Evolutionary conservation across 2,329 filamentous ascomycete genomes (phyloP).

Genomic region (Mycosphaerella sp.): DNA sequence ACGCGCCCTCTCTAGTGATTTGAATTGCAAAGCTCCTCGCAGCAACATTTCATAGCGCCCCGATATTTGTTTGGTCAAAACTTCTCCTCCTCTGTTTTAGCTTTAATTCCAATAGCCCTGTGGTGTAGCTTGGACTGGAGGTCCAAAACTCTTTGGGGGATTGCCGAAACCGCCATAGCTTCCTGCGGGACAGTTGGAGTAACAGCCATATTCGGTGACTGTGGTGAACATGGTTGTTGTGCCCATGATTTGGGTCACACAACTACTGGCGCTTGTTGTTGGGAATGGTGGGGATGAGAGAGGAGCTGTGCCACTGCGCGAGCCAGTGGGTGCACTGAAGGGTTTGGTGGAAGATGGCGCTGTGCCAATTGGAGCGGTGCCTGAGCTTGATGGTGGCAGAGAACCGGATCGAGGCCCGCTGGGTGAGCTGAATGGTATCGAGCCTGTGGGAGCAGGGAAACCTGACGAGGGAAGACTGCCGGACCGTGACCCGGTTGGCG

Average conservation of each 20-base stretch:
- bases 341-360: slow-evolving; percentile 5
- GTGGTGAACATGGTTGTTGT: slow-evolving; percentile 25
- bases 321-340: not conserved
- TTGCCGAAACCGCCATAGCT: slow-evolving; percentile 10
- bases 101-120: not conserved
- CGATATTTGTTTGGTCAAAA: too few species aligned
- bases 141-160: slow-evolving; percentile 14
- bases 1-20: not conserved
- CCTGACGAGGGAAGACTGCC: slow-evolving; percentile 7
- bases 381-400: slow-evolving; percentile 4
- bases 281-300: slow-evolving; percentile 17
- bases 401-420: slow-evolving; percentile 11
- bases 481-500: slow-evolving; percentile 3
- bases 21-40: too few species aligned
- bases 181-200: slow-evolving; percentile 17
- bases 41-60: too few species aligned
- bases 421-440: slow-evolving; percentile 11
- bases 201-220: slow-evolving; percentile 21
- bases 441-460: slow-evolving; percentile 3
- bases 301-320: slow-evolving; percentile 11
- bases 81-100: too few species aligned
- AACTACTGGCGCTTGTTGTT: slow-evolving; percentile 14
- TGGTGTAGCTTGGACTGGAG: slow-evolving; percentile 8
- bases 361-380: slow-evolving; percentile 12
- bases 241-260: slow-evolving; percentile 21